These are phyloP conservation scores for Eucalyptus globulus DNA, from an alignment of 345 rosid species.

Conservation along the genomic window DNA sequence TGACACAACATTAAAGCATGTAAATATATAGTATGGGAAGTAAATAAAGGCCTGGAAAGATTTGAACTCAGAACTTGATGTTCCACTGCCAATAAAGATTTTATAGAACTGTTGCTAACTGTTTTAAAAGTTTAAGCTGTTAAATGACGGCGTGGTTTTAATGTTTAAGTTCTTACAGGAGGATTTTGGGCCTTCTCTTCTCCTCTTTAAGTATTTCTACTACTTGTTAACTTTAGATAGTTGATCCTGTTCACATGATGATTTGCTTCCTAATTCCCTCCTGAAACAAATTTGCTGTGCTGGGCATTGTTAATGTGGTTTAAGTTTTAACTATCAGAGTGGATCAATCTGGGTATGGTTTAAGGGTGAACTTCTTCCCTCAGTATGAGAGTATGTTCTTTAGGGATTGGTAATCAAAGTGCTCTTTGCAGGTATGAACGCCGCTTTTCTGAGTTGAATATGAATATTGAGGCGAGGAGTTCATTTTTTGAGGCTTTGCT, in stretches of 20 bases:
- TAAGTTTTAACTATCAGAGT: background rate
- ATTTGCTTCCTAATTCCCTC: background rate
- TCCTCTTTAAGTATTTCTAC: background rate
- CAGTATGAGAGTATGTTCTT: background rate
- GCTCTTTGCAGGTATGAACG: constrained; percentile 56
- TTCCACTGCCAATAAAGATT: background rate
- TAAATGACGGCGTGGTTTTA: background rate
- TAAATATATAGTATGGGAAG: background rate
- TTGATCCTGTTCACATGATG: background rate
- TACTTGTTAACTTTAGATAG: background rate
- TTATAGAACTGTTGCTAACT: background rate
- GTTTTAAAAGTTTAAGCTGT: background rate
- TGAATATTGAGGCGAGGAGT: constrained; percentile 52
- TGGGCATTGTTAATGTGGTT: background rate
- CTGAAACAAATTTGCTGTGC: background rate
- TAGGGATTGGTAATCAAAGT: background rate
- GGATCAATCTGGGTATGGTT: background rate
- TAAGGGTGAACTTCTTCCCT: background rate
- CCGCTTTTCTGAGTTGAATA: constrained; percentile 65
- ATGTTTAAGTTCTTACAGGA: background rate
- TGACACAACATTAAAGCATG: background rate
- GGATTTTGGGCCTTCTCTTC: background rate
- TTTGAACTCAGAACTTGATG: background rate
- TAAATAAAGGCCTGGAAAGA: background rate
- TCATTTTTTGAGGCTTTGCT: background rate